Conservation (phyloP, 1,284 basidiomycete genomes). For the Rhodotorula sp. region DNA sequence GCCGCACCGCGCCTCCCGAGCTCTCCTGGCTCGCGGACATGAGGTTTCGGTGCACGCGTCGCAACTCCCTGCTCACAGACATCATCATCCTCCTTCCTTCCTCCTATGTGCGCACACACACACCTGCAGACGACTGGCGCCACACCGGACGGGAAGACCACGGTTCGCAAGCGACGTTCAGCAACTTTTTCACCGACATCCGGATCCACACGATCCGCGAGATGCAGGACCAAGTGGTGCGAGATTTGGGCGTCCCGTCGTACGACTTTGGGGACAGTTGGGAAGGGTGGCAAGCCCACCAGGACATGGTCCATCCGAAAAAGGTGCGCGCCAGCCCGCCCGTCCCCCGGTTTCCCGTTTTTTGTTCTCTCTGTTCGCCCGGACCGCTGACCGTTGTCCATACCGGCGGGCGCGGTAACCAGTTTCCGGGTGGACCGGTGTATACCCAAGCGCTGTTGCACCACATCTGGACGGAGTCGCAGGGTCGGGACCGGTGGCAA, state of each 20-base stretch:
- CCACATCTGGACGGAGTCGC: constrained; percentile 44
- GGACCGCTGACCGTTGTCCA: not conserved
- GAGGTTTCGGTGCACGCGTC: too few relatives aligned
- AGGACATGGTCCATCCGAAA: constrained; percentile 43
- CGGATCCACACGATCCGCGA: constrained; percentile 44
- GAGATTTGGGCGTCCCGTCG: constrained; percentile 36
- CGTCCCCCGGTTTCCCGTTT: too few relatives aligned
- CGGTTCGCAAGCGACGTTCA: constrained; percentile 32
- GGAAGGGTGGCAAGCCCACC: constrained; percentile 44
- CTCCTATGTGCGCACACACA: not conserved
- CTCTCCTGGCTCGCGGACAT: not conserved
- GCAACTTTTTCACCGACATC: constrained; percentile 45
- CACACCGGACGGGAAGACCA: constrained; percentile 23
- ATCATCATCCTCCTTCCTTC: too few relatives aligned
- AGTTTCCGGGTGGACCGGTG: constrained; percentile 42
- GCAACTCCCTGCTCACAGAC: too few relatives aligned
- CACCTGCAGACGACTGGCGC: constrained; percentile 35
- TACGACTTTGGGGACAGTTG: constrained; percentile 45
- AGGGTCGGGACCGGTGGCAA: constrained; percentile 39
- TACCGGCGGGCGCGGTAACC: not conserved
- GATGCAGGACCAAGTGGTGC: constrained; percentile 42
- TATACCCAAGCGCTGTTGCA: constrained; percentile 42
- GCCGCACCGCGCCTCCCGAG: not conserved
- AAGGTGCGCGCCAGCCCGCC: constrained; percentile 22
- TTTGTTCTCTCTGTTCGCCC: not conserved